These are phyloP conservation scores for Lonicera japonica DNA, from an alignment of 129 eudicot genomes.

Conservation along the genomic window DNA sequence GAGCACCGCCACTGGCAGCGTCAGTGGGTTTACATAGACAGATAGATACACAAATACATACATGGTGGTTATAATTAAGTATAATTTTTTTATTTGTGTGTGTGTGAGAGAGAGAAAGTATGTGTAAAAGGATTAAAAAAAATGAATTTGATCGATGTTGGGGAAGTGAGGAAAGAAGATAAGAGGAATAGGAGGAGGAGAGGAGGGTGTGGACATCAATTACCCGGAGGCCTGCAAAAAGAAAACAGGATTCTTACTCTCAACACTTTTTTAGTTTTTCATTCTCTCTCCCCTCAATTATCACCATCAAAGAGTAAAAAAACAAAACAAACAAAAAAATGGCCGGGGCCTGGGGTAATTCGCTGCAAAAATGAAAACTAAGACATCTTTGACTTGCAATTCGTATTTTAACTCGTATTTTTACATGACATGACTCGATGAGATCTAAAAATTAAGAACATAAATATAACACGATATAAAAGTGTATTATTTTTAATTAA, in stretches of 20 bases:
- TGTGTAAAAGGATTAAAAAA: constrained; percentile 4
- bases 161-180: constrained; percentile 35
- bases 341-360: not conserved
- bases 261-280: too few relatives aligned
- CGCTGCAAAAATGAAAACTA: too few relatives aligned
- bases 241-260: constrained; percentile 2
- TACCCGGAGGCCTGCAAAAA: constrained; percentile 49
- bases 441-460: too few relatives aligned
- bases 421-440: too few relatives aligned
- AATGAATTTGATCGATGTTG: constrained; percentile 18
- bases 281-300: too few relatives aligned
- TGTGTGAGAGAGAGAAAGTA: not conserved
- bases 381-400: too few relatives aligned
- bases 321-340: not conserved
- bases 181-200: constrained; percentile 47
- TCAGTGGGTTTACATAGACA: not conserved
- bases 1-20: constrained; percentile 3
- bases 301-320: too few relatives aligned
- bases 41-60: too few relatives aligned
- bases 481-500: too few relatives aligned
- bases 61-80: too few relatives aligned
- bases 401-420: too few relatives aligned
- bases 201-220: constrained; percentile 68
- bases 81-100: not conserved
- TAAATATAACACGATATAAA: too few relatives aligned